These are phyloP conservation scores for Capsicum rhomboideum DNA, from an alignment of 257 asterid species.

Conservation along the genomic window DNA sequence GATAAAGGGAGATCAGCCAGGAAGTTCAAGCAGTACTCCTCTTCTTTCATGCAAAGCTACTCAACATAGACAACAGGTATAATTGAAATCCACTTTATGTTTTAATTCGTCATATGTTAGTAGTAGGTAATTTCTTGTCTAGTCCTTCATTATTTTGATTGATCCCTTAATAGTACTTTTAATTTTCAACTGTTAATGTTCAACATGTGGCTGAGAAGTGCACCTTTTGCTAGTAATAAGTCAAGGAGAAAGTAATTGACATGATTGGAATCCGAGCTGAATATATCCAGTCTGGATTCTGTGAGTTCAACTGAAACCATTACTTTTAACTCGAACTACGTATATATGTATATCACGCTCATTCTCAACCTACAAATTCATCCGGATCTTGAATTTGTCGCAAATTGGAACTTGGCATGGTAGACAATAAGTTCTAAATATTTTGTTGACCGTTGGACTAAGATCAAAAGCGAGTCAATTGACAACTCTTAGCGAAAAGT, in stretches of 20 bases:
- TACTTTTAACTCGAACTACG: no score
- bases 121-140: no score
- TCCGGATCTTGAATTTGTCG: background rate
- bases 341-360: background rate
- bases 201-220: no score
- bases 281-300: no score
- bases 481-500: background rate
- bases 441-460: background rate
- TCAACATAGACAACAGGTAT: background rate
- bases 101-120: background rate
- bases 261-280: background rate
- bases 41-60: background rate
- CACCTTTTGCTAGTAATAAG: background rate
- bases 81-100: background rate
- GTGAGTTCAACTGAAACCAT: background rate
- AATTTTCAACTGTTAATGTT: no score
- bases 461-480: background rate
- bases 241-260: background rate
- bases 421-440: background rate
- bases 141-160: no score
- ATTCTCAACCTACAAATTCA: background rate
- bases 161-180: no score
- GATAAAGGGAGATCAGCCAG: background rate
- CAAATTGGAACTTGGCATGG: background rate
- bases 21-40: background rate